These are phyloP conservation scores for Calonectria pauciramosa DNA, from an alignment of 2,329 filamentous ascomycete genomes.

Conservation along the genomic window DNA sequence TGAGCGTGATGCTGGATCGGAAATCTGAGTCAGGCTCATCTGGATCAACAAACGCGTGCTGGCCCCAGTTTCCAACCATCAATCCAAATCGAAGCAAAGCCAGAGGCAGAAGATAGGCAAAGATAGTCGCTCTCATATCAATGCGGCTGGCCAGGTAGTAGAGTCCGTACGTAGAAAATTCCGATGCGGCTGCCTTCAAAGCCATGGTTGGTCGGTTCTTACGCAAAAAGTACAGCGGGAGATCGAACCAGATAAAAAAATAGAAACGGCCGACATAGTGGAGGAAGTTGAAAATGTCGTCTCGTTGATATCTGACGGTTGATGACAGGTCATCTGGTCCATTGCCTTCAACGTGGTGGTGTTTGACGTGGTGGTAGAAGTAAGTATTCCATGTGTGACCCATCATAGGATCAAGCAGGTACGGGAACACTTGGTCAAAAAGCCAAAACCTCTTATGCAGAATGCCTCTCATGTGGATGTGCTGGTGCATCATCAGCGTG, in stretches of 20 bases:
- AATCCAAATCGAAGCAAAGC: slow-evolving; percentile 76
- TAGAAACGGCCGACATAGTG: slow-evolving; percentile 81
- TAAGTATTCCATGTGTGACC: slow-evolving; percentile 90
- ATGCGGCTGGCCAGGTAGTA: slow-evolving; percentile 65
- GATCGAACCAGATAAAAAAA: slow-evolving; percentile 80
- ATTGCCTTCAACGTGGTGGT: slow-evolving; percentile 87
- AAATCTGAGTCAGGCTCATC: slow-evolving; percentile 83
- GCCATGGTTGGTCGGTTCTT: slow-evolving; percentile 71
- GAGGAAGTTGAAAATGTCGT: slow-evolving; percentile 75
- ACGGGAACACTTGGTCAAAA: slow-evolving; percentile 78
- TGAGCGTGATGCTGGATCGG: slow-evolving; percentile 82
- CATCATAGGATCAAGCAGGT: slow-evolving; percentile 81
- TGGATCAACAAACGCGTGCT: slow-evolving; percentile 85
- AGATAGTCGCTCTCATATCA: slow-evolving; percentile 70
- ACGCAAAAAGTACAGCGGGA: slow-evolving; percentile 79
- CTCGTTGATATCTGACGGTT: slow-evolving; percentile 82
- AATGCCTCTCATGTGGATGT: slow-evolving; percentile 83
- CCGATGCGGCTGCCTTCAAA: slow-evolving; percentile 70
- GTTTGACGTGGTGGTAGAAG: slow-evolving; percentile 89
- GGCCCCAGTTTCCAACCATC: slow-evolving; percentile 89
- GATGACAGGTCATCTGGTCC: slow-evolving; percentile 82
- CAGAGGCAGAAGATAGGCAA: slow-evolving; percentile 77
- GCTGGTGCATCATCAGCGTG: slow-evolving; percentile 87
- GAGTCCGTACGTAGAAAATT: slow-evolving; percentile 68
- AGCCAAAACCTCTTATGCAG: slow-evolving; percentile 66